A percentile compares a stretch with the other conserved stretches of the same genome.
Evolutionary conservation across 805 yeast genomes (phyloP).

Genomic region (Priceomyces medius): DNA sequence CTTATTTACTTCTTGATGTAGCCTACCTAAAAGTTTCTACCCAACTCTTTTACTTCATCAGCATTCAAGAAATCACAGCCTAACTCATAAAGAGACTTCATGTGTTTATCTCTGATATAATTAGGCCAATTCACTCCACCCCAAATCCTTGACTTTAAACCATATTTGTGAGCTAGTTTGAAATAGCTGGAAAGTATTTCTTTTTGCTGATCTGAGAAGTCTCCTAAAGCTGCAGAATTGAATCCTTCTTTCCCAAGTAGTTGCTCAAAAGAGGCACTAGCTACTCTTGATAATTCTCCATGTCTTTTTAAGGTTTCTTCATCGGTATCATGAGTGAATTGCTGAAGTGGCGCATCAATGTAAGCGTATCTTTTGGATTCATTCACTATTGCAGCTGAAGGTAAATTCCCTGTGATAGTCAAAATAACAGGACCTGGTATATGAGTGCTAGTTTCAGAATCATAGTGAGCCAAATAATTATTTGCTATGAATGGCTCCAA

Average conservation of each 20-base stretch:
- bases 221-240: slow-evolving; percentile 14
- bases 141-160: slow-evolving; percentile 65
- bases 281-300: slow-evolving; percentile 33
- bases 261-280: slow-evolving; percentile 43
- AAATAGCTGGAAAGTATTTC: slow-evolving; percentile 24
- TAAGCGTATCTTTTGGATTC: slow-evolving; percentile 39
- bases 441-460: slow-evolving; percentile 30
- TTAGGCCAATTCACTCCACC: slow-evolving; percentile 71
- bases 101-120: slow-evolving; percentile 41
- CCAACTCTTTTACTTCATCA: slow-evolving; percentile 53
- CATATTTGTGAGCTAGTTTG: slow-evolving; percentile 47
- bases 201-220: slow-evolving; percentile 35
- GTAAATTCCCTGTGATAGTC: slow-evolving; percentile 66
- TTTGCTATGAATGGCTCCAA: slow-evolving; percentile 48
- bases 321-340: slow-evolving; percentile 21
- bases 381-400: slow-evolving; percentile 34
- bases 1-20: background rate
- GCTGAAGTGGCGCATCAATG: slow-evolving; percentile 52
- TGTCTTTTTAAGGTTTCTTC: slow-evolving; percentile 22
- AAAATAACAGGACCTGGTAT: slow-evolving; percentile 58
- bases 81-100: slow-evolving; percentile 46
- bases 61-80: slow-evolving; percentile 63
- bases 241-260: slow-evolving; percentile 23
- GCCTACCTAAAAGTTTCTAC: slow-evolving; percentile 6
- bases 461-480: slow-evolving; percentile 51